Conservation (phyloP, 768 basidiomycete species). For the Kwoniella europaea region DNA sequence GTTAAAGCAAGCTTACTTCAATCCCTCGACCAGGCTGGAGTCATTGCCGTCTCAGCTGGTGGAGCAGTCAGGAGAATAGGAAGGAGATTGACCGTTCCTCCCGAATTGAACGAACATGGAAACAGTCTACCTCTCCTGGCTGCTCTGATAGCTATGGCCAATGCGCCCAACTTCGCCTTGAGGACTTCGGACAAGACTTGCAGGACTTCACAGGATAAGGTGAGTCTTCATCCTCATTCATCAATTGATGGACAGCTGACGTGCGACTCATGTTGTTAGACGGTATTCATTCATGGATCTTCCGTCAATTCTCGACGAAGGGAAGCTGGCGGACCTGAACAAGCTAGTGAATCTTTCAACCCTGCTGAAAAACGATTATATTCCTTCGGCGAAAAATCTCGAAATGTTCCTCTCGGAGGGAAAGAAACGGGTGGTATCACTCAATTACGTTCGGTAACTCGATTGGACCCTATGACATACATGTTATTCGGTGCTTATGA, state of each 20-base stretch:
- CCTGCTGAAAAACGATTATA: conserved; percentile 73
- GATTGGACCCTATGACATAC: conserved; percentile 84
- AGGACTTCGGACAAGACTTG: conserved; percentile 68
- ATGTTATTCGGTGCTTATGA: conserved; percentile 87
- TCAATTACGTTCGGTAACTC: conserved; percentile 78
- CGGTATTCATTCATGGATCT: conserved; percentile 77
- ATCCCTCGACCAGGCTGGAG: conserved; percentile 76
- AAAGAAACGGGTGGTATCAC: conserved; percentile 64
- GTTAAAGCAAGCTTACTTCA: conserved; percentile 78
- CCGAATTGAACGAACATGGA: conserved; percentile 54
- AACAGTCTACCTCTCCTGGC: conserved; percentile 70
- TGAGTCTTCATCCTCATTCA: conserved; percentile 54
- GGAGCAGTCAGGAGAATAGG: conserved; percentile 55
- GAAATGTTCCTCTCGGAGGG: conserved; percentile 66
- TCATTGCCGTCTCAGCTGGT: conserved; percentile 80
- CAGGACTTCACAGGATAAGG: conserved; percentile 83
- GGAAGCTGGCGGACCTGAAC: conserved; percentile 57
- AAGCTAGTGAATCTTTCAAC: conserved; percentile 43
- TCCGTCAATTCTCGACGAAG: conserved; percentile 81
- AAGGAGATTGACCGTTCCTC: conserved; percentile 42
- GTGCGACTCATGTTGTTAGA: conserved; percentile 59
- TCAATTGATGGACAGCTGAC: background rate
- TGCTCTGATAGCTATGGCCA: conserved; percentile 80
- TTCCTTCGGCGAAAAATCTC: conserved; percentile 81
- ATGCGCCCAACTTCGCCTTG: conserved; percentile 89